phyloP scores from a whole-genome alignment of 805 yeast species.

The Metschnikowia lachancei region DNA sequence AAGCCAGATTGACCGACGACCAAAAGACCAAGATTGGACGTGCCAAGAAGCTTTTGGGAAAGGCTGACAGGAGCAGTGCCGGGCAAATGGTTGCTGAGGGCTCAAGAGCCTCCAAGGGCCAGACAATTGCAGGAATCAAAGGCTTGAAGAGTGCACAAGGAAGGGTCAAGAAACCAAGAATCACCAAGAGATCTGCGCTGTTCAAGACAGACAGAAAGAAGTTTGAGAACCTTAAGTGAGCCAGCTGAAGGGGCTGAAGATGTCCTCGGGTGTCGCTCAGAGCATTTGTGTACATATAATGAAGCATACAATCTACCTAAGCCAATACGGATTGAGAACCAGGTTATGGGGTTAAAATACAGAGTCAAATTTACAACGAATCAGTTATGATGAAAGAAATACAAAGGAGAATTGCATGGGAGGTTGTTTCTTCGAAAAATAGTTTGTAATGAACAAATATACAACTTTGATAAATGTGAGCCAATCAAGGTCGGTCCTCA shows the following conservation, averaged over 20 bases:
- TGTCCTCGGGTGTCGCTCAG: too few relatives aligned
- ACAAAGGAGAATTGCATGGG: too few relatives aligned
- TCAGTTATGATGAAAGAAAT: too few relatives aligned
- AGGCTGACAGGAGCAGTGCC: conserved; percentile 70
- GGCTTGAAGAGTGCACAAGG: conserved; percentile 47
- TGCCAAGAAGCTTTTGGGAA: conserved; percentile 71
- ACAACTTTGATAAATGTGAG: too few relatives aligned
- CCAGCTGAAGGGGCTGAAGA: background rate
- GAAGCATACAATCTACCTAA: background rate
- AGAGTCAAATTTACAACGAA: too few relatives aligned
- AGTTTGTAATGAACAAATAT: too few relatives aligned
- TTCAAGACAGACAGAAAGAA: conserved; percentile 43
- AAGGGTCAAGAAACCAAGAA: conserved; percentile 54
- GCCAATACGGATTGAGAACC: too few relatives aligned
- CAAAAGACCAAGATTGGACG: conserved; percentile 80
- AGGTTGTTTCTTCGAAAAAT: too few relatives aligned
- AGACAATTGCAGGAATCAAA: conserved; percentile 56
- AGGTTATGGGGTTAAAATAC: too few relatives aligned
- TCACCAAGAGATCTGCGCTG: conserved; percentile 51
- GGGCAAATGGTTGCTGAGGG: conserved; percentile 71
- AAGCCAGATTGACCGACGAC: conserved; percentile 49
- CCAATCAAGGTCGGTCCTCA: too few relatives aligned
- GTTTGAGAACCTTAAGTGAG: conserved; percentile 19
- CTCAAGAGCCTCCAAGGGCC: conserved; percentile 70
- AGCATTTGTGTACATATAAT: background rate